Evolutionary conservation across 2,329 filamentous ascomycete genomes (phyloP).

Genomic region (Elsinoe necatrix): DNA sequence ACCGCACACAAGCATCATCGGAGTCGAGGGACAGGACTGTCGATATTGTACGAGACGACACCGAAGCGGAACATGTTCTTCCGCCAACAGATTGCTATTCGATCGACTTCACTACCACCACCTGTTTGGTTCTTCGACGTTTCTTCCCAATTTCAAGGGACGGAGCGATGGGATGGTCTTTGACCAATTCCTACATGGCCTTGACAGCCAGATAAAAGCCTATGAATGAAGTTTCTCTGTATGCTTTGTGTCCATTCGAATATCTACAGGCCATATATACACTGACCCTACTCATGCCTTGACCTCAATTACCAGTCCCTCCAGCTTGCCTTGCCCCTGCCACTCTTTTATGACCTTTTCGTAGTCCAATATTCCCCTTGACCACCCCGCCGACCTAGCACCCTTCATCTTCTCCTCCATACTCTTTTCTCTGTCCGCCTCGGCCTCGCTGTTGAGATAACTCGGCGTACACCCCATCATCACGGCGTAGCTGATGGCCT

Average conservation of each 20-base stretch:
- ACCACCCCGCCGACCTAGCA: constrained; percentile 24
- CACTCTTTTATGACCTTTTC: constrained; percentile 29
- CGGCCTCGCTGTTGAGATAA: constrained; percentile 44
- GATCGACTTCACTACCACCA: neutral
- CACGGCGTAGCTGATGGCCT: constrained; percentile 34
- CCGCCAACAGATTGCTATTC: constrained; percentile 6
- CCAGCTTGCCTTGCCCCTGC: constrained; percentile 25
- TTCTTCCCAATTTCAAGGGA: neutral
- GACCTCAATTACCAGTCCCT: constrained; percentile 29
- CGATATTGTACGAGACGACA: neutral
- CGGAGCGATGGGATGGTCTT: constrained; percentile 1
- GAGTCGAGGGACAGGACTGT: neutral
- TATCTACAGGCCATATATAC: neutral
- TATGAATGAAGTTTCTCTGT: constrained; percentile 3
- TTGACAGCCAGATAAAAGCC: constrained; percentile 8
- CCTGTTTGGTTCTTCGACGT: neutral
- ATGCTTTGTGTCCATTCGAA: neutral
- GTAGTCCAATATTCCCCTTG: constrained; percentile 27
- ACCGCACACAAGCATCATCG: neutral
- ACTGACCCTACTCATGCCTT: neutral
- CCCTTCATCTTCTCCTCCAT: constrained; percentile 25
- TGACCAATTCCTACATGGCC: constrained; percentile 5
- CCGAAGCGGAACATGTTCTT: neutral
- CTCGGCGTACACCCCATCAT: constrained; percentile 46
- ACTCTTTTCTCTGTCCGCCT: constrained; percentile 21